Conservation (phyloP, 2,329 filamentous ascomycete genomes). For the Ambrosiella xylebori region DNA sequence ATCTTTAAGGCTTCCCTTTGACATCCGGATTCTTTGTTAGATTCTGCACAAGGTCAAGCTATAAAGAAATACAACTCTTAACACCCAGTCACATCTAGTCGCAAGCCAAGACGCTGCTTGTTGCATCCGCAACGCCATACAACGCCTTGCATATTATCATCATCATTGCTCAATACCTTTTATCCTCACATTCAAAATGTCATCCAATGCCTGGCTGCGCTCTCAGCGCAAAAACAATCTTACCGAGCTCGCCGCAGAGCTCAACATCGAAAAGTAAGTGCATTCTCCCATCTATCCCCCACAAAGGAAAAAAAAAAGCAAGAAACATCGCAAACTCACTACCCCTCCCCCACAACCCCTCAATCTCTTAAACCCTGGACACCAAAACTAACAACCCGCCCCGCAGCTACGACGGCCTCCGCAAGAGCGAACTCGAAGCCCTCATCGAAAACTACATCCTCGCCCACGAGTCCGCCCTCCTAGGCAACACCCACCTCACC, state of each 20-base stretch:
- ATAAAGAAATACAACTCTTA: neutral
- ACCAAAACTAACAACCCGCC: conserved; percentile 6
- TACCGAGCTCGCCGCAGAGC: conserved; percentile 51
- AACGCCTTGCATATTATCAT: neutral
- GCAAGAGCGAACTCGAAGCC: conserved; percentile 64
- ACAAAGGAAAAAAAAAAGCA: neutral
- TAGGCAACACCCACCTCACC: conserved; percentile 44
- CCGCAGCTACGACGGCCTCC: conserved; percentile 47
- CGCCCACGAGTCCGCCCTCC: conserved; percentile 48
- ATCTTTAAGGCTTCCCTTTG: neutral
- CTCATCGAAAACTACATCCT: conserved; percentile 58
- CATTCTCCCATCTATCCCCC: neutral
- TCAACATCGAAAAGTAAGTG: conserved; percentile 57
- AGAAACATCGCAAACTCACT: neutral
- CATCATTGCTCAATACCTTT: neutral
- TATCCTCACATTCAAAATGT: conserved; percentile 28
- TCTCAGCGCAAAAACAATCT: conserved; percentile 72
- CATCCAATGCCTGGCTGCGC: conserved; percentile 55
- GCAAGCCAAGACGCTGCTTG: neutral
- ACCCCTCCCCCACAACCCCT: neutral
- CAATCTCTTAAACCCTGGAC: neutral
- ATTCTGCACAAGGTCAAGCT: neutral
- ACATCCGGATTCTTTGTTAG: neutral
- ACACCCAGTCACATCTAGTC: neutral
- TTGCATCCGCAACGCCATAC: neutral